Conservation (phyloP, 257 asterid genomes). For the Nicotiana sylvestris region DNA sequence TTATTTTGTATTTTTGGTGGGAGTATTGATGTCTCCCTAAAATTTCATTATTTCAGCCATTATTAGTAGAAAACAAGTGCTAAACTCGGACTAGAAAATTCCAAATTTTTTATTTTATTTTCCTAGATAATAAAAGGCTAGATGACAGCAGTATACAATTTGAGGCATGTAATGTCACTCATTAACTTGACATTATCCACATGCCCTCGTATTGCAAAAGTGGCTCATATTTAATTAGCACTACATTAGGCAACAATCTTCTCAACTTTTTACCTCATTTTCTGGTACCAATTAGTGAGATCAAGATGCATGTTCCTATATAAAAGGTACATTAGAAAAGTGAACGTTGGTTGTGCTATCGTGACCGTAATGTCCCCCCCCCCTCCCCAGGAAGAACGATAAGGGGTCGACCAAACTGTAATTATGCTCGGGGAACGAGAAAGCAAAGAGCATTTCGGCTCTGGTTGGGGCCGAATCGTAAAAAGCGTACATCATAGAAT, state of each 20-base stretch:
- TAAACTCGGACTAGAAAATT: conserved; percentile 6
- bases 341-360: background rate
- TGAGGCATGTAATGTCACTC: background rate
- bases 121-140: background rate
- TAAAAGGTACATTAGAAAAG: background rate
- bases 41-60: background rate
- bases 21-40: background rate
- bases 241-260: background rate
- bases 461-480: too few species aligned
- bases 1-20: background rate
- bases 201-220: background rate
- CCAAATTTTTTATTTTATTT: background rate
- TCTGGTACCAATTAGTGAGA: background rate
- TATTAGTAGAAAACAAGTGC: conserved; percentile 6
- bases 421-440: too few species aligned
- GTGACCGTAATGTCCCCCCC: too few species aligned
- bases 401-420: too few species aligned
- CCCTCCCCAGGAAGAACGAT: too few species aligned
- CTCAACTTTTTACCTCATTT: background rate
- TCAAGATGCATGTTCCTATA: background rate
- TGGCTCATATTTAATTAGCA: background rate
- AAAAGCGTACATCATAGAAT: too few species aligned
- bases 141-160: background rate
- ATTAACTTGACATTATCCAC: background rate
- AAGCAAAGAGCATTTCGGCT: too few species aligned